Percentiles rank a stretch among this genome's conserved stretches.
These are phyloP conservation scores for Didymellaceae sp. DNA, from an alignment of 2,329 filamentous ascomycete genomes.

Conservation along the genomic window DNA sequence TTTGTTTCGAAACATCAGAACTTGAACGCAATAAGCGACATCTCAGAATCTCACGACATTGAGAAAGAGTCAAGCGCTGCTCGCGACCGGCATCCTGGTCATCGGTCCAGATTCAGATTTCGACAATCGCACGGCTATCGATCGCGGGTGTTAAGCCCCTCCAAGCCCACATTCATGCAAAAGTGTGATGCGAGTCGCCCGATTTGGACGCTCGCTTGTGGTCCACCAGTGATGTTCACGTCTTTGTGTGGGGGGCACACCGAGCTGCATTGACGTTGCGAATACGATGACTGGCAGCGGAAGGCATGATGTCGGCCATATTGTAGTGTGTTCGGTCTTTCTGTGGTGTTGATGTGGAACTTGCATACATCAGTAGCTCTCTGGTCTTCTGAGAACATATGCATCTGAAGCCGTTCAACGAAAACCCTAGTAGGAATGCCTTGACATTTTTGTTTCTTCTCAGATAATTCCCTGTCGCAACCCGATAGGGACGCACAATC, in stretches of 20 bases:
- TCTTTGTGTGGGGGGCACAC: conserved; percentile 10
- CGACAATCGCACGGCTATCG: conserved; percentile 18
- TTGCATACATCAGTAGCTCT: neutral
- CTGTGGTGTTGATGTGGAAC: conserved; percentile 4
- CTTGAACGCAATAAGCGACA: neutral
- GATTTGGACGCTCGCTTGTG: conserved; percentile 10
- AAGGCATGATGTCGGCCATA: conserved; percentile 7
- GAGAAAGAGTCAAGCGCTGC: conserved; percentile 11
- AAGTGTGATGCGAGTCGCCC: conserved; percentile 4
- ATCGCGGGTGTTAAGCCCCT: conserved; percentile 9
- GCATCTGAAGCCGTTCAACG: too few species aligned
- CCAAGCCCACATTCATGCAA: neutral
- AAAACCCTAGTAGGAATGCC: neutral
- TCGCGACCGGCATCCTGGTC: conserved; percentile 19
- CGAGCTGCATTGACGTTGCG: conserved; percentile 11
- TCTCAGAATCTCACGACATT: neutral
- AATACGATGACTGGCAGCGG: conserved; percentile 8
- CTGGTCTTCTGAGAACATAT: too few species aligned
- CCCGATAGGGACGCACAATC: neutral
- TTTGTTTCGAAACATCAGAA: conserved; percentile 1
- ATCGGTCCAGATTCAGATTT: conserved; percentile 21
- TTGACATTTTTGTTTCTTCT: neutral
- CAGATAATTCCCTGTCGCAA: neutral
- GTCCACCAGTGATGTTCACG: conserved; percentile 3
- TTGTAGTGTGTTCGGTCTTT: neutral